A percentile compares a stretch with the other conserved stretches of the same genome.
Evolutionary conservation across 208 protist species (phyloP).

Genomic region (Trypanosomatidae sp.): DNA sequence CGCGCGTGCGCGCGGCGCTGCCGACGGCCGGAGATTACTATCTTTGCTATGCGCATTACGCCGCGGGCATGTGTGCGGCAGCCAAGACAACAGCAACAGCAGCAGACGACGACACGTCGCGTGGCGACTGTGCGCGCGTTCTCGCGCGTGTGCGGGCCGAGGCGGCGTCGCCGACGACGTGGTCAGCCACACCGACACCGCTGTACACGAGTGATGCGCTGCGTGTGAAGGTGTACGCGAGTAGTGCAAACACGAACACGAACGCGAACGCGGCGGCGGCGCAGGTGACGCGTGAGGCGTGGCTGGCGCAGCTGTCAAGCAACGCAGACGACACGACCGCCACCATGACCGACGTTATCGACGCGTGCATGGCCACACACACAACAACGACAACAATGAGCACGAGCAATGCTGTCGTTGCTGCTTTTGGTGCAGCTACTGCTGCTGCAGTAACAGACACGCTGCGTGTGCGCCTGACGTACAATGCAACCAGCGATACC

Average conservation of each 20-base stretch:
- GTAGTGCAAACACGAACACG: neutral
- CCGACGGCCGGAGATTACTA: conserved; percentile 43
- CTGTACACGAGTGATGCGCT: conserved; percentile 33
- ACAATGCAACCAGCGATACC: too few species aligned
- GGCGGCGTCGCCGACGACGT: conserved; percentile 23
- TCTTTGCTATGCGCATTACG: conserved; percentile 62
- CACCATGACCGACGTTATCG: conserved; percentile 27
- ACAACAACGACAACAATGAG: too few species aligned
- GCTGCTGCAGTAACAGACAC: too few species aligned
- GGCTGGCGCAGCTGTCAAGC: neutral
- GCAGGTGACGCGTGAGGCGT: too few species aligned
- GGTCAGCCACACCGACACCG: conserved; percentile 28
- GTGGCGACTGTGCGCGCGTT: conserved; percentile 55
- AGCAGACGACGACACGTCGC: neutral
- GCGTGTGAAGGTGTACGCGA: conserved; percentile 16
- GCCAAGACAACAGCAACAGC: too few species aligned
- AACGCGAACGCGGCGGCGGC: too few species aligned
- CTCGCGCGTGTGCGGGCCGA: conserved; percentile 45
- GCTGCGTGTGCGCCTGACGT: too few species aligned
- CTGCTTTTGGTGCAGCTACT: too few species aligned
- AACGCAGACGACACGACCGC: neutral
- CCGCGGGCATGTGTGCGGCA: conserved; percentile 14
- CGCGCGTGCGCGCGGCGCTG: conserved; percentile 31
- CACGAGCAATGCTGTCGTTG: too few species aligned
- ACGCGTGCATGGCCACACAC: conserved; percentile 13